Conservation (phyloP, 164 flowering plant species). For the Saururus chinensis region DNA sequence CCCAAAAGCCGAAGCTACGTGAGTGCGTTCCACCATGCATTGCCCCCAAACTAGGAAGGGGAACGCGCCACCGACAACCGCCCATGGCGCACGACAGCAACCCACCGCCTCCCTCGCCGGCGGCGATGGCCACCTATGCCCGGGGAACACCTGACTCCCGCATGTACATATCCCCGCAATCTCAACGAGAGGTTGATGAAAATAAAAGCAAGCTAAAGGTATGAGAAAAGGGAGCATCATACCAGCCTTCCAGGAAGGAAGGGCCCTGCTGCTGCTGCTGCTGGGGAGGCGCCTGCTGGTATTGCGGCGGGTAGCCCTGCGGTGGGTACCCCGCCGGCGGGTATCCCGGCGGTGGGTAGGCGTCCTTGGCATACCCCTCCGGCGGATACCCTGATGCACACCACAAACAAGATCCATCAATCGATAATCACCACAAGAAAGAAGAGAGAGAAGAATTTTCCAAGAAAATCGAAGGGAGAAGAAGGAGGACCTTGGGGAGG, state of each 20-base stretch:
- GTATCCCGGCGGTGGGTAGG: constrained; percentile 48
- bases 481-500: constrained; percentile 69
- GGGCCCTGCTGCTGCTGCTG: constrained; percentile 21
- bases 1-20: too few relatives aligned
- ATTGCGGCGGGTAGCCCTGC: constrained; percentile 30
- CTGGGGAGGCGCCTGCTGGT: constrained; percentile 40
- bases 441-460: background rate
- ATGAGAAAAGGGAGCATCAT: constrained; percentile 2
- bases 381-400: constrained; percentile 51
- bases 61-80: background rate
- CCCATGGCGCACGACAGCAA: background rate
- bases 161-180: too few relatives aligned
- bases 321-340: constrained; percentile 30
- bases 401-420: background rate
- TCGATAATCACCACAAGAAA: constrained; percentile 3
- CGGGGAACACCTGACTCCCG: too few relatives aligned
- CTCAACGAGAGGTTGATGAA: background rate
- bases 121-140: too few relatives aligned
- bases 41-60: background rate
- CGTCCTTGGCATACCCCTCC: constrained; percentile 70
- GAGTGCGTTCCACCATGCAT: background rate
- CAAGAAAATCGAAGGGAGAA: background rate
- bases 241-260: constrained; percentile 54
- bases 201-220: background rate
- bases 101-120: background rate